Conservation (phyloP, 2,329 filamentous ascomycete genomes). For the Diatrype stigma region DNA sequence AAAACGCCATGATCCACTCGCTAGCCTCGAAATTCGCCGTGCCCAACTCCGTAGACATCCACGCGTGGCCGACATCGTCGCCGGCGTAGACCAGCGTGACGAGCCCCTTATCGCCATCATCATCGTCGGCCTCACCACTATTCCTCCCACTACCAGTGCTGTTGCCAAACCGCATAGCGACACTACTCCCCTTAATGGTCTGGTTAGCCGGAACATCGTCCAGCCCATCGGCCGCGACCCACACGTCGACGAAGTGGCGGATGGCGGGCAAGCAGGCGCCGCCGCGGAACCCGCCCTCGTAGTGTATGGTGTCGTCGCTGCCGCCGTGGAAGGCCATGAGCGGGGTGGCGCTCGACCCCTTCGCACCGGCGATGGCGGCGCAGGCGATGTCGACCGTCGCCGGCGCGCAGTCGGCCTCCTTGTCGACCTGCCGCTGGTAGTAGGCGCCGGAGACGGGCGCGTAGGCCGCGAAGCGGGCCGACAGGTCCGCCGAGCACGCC, state of each 20-base stretch:
- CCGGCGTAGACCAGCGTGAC: conserved; percentile 8
- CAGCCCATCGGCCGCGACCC: conserved; percentile 28
- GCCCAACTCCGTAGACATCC: background rate
- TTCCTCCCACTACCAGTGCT: too few relatives aligned
- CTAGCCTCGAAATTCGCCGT: conserved; percentile 1
- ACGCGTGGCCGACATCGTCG: conserved; percentile 1
- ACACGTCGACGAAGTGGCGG: conserved; percentile 30
- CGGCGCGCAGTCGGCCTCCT: conserved; percentile 22
- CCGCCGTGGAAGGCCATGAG: conserved; percentile 46
- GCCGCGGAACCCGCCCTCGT: conserved; percentile 35
- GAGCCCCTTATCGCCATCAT: conserved; percentile 1
- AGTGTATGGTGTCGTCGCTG: conserved; percentile 38
- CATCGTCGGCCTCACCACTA: conserved; percentile 1
- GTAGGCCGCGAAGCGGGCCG: conserved; percentile 8
- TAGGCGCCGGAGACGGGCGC: conserved; percentile 11
- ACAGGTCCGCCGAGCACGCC: conserved; percentile 4
- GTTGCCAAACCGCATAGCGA: too few relatives aligned
- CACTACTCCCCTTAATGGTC: background rate
- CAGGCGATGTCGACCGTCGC: conserved; percentile 29
- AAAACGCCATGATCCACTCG: conserved; percentile 1
- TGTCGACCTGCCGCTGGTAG: conserved; percentile 3
- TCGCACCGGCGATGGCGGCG: conserved; percentile 2
- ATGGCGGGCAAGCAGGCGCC: conserved; percentile 38
- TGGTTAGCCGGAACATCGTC: background rate
- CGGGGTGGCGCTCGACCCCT: conserved; percentile 26